Base-by-base conservation (phyloP, 2,329 filamentous ascomycete genomes). In the Ciborinia camelliae region DNA sequence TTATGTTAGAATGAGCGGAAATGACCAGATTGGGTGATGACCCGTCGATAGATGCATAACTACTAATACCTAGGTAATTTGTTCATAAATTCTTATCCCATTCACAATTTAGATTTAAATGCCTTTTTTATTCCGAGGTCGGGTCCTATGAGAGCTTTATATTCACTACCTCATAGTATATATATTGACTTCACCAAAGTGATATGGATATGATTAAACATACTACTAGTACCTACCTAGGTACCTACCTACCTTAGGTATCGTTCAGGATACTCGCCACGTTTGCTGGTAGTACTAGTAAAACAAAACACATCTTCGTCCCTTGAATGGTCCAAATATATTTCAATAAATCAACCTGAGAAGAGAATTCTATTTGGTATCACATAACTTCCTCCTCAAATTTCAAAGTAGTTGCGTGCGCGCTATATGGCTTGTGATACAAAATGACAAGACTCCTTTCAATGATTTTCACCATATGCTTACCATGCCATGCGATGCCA, bases 381-480 rank as follows among this genome's bases (percentile, higher is more conserved):
- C 14, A 14, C 35, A 45, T 45, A 20, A 14, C 35, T 41, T 26
- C 32, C 30, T 41, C 59, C 18, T 62, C 20, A 14, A 43, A 41
- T 26, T 41, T 7, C 23, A n/a, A n/a, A 45, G 20, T 32, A n/a
- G 32, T 43, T 12, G 43, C n/a, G 20, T 28, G n/a, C 30, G 52
- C 18, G 30, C 26, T 23, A 15, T 47, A 12, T 39, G 20, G 48
- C 50, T 48, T 48, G 23, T 59, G 52, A 58, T 45, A 47, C 12
- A 53, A 53, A 45, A 47, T 35, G 18, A 39, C 20, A 62, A 54
- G n/a, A 63, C 62, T 37, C 52, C 62, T 28, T 50, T 32, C 32
- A 57, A 50, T 63, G 43, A 52, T 59, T 48, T 59, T 35, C 41
- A 23, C 20, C 41, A 58, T 48, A 48, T 48, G 45, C 43, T 12